These are phyloP conservation scores for Peronospora destructor DNA, from an alignment of 352 stramenopile genomes.

Conservation along the genomic window DNA sequence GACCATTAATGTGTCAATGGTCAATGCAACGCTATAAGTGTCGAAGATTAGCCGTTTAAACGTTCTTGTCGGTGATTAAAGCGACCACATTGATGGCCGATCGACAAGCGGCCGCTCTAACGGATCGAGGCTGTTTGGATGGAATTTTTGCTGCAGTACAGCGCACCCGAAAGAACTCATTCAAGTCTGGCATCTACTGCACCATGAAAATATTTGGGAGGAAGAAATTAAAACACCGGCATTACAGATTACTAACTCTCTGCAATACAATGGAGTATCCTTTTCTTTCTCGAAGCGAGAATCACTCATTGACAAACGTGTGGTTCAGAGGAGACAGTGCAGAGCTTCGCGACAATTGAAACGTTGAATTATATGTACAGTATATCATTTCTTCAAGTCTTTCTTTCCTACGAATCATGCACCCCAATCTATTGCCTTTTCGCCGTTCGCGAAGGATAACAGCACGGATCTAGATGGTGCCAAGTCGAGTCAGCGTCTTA, in stretches of 20 bases:
- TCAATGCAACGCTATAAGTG: no score
- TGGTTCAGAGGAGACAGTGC: neutral
- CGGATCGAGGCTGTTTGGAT: neutral
- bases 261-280: neutral
- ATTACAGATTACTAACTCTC: neutral
- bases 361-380: neutral
- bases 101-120: neutral
- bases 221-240: no score
- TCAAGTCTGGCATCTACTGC: neutral
- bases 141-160: neutral
- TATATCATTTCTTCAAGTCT: neutral
- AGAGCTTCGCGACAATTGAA: neutral
- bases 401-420: neutral
- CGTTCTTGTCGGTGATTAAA: no score
- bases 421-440: neutral
- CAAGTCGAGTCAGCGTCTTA: neutral
- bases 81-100: neutral
- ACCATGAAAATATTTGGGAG: neutral
- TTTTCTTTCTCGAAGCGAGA: neutral
- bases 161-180: neutral
- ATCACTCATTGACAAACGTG: neutral
- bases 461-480: neutral
- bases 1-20: neutral
- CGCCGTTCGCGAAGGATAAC: neutral
- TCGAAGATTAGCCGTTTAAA: no score